Conservation (phyloP, 2,329 filamentous ascomycete species). For the Catunica adiposa region DNA sequence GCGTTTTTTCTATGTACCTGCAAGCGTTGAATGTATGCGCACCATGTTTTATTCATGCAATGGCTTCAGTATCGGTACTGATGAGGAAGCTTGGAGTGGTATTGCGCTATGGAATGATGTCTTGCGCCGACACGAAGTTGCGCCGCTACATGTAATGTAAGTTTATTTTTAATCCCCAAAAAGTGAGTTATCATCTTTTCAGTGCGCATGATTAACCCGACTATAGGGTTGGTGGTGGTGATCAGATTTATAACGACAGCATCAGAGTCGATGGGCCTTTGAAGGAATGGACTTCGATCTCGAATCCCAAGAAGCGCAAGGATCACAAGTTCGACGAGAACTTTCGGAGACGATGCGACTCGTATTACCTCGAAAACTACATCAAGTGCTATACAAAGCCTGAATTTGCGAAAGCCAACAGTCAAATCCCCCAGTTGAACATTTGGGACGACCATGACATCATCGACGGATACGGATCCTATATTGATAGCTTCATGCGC, state of each 20-base stretch:
- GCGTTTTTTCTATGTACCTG: constrained; percentile 75
- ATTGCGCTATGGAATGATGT: constrained; percentile 95
- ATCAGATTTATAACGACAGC: constrained; percentile 93
- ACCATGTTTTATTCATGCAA: constrained; percentile 99
- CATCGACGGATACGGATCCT: constrained; percentile 85
- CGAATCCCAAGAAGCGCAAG: constrained; percentile 68
- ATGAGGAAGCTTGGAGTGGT: constrained; percentile 73
- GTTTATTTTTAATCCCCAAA: constrained; percentile 17
- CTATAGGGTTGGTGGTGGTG: constrained; percentile 58
- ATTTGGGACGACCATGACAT: constrained; percentile 98
- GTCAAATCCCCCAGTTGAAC: constrained; percentile 89
- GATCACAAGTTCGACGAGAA: constrained; percentile 60
- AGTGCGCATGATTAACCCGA: not conserved
- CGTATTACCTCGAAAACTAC: constrained; percentile 85
- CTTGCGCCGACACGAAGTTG: constrained; percentile 57
- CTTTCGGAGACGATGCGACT: constrained; percentile 69
- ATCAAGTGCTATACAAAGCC: constrained; percentile 68
- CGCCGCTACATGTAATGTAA: constrained; percentile 82
- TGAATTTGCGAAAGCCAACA: constrained; percentile 70
- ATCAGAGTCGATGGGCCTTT: constrained; percentile 75
- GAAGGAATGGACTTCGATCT: constrained; percentile 65
- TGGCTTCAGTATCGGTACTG: constrained; percentile 78
- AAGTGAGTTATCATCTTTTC: not conserved
- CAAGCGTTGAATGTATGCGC: constrained; percentile 73
- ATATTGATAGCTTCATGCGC: constrained; percentile 84